phyloP scores from a whole-genome alignment of 2,329 filamentous ascomycete genomes.

The Sclerotinia borealis region DNA sequence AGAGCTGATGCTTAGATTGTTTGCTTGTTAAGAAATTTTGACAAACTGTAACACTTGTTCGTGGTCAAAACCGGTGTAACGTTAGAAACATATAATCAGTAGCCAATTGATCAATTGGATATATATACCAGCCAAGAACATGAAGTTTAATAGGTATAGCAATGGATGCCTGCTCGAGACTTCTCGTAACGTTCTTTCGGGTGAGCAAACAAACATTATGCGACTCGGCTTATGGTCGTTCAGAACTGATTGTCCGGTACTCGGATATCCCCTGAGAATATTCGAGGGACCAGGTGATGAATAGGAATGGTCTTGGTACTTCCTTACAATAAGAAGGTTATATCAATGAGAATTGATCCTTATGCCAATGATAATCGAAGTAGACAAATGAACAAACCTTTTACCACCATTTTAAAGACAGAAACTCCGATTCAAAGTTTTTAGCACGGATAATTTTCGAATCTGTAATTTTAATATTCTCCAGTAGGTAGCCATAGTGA shows the following conservation, averaged over 20 bases:
- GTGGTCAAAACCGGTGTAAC: neutral
- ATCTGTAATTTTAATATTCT: too few relatives aligned
- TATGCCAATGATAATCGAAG: neutral
- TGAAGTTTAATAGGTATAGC: neutral
- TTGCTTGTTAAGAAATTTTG: neutral
- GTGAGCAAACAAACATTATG: conserved; percentile 3
- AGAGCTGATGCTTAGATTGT: neutral
- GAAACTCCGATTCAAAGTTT: too few relatives aligned
- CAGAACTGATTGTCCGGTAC: neutral
- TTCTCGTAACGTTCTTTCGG: neutral
- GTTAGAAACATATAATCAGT: neutral
- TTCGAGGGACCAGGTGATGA: neutral
- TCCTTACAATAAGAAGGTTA: neutral
- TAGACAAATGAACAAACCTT: neutral
- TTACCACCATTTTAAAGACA: neutral
- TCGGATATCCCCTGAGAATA: neutral
- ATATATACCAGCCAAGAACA: neutral
- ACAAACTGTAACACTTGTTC: conserved; percentile 3
- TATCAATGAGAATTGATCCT: neutral
- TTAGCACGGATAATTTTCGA: neutral
- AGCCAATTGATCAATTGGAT: neutral
- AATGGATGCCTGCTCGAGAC: neutral
- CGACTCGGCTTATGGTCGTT: neutral
- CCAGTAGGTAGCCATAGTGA: too few relatives aligned
- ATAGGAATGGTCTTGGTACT: too few relatives aligned